Base-by-base conservation (phyloP, 371 early-diverging fungal species). In the Zychaea mexicana region DNA sequence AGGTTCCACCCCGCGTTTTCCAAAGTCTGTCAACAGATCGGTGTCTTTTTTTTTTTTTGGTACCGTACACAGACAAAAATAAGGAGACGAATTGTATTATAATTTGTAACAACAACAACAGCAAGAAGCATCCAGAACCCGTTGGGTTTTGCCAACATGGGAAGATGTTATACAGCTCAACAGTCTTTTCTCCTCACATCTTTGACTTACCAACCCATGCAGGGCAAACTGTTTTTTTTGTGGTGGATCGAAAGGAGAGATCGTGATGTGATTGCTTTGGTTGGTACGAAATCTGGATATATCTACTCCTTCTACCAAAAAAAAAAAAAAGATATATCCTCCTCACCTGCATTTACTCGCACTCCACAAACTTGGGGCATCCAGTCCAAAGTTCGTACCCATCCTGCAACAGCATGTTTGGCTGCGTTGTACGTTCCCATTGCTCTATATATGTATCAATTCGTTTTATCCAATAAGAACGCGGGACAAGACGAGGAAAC, bases 181-280 rank as follows among this genome's bases (percentile, higher is more conserved):
- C n/a, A n/a, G n/a, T n/a, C n/a, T 39, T 39, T 33, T 33, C 12
- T 33, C 12, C 33, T 33, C n/a, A 39, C n/a, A 15, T 39, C 3
- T 39, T 3, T 3, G 39, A 39, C 49, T 68, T 68, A 71, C 72
- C 69, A 60, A 72, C 63, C 69, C 69, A 72, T 28, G 39, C 62
- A 22, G 66, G 69, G 46, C 69, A 58, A 22, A 58, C 57, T 32
- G 70, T 70, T 56, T 72, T 74, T 3, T 74, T 69, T n/a, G n/a
- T n/a, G n/a, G n/a, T n/a, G n/a, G n/a, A n/a, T n/a, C n/a, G n/a
- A n/a, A n/a, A n/a, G n/a, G n/a, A n/a, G n/a, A n/a, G n/a, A n/a
- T n/a, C n/a, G n/a, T n/a, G n/a, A n/a, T n/a, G n/a, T n/a, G n/a
- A n/a, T n/a, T n/a, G n/a, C n/a, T n/a, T n/a, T n/a, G n/a, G n/a